These are phyloP conservation scores for Astragalus glycyphyllos DNA, from an alignment of 306 rosid species.

Conservation along the genomic window DNA sequence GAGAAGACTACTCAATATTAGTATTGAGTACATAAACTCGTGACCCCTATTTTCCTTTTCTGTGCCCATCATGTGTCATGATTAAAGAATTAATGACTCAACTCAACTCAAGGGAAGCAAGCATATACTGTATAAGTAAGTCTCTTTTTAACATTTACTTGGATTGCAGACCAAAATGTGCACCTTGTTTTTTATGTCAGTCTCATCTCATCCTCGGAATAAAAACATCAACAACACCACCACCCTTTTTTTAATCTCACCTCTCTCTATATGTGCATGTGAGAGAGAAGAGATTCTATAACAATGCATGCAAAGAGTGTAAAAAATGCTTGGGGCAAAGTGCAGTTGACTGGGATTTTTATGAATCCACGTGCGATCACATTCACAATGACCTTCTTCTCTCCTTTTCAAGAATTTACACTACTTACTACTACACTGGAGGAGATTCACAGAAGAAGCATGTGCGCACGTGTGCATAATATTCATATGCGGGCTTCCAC, in stretches of 20 bases:
- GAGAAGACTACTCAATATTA: no score
- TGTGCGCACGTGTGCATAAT: constrained; percentile 93
- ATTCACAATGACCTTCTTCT: constrained; percentile 49
- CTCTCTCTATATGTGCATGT: background rate
- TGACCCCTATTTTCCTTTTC: no score
- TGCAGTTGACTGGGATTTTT: constrained; percentile 64
- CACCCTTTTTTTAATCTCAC: background rate
- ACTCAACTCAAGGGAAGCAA: no score
- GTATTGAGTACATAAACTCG: no score
- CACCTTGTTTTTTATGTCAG: constrained; percentile 45
- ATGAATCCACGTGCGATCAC: constrained; percentile 78
- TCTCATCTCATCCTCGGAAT: constrained; percentile 25
- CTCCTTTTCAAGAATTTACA: constrained; percentile 65
- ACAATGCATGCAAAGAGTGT: constrained; percentile 45
- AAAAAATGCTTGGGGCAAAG: constrained; percentile 57
- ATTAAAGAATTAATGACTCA: no score
- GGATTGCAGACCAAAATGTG: constrained; percentile 39
- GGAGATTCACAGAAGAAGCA: constrained; percentile 65
- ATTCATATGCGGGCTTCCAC: constrained; percentile 72
- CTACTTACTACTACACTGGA: constrained; percentile 10
- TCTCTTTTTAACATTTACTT: constrained; percentile 13
- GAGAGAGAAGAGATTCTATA: constrained; percentile 38
- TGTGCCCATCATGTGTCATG: no score
- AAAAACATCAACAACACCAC: constrained; percentile 18
- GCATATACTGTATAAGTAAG: no score